Conservation (phyloP, 257 asterid genomes). For the Voacanga thouarsii region DNA sequence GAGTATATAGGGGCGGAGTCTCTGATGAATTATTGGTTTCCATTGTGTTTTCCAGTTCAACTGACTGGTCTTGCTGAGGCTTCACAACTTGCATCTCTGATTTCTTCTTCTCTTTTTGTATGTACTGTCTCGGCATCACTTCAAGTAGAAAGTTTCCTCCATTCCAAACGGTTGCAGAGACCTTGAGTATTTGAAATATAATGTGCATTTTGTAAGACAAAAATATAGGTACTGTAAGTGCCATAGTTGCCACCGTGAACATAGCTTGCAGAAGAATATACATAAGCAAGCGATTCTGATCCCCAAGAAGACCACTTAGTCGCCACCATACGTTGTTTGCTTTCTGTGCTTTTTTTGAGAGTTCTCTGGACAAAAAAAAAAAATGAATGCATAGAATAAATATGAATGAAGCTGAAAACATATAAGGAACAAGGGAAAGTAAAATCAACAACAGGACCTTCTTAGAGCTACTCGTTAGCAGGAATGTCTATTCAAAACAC, state of each 20-base stretch:
- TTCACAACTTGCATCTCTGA: constrained; percentile 47
- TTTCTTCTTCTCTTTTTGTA: constrained; percentile 77
- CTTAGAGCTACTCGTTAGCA: neutral
- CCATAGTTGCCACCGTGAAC: constrained; percentile 85
- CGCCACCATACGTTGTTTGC: constrained; percentile 97
- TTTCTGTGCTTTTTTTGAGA: constrained; percentile 89
- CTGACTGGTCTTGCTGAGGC: constrained; percentile 13
- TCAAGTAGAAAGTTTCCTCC: constrained; percentile 92
- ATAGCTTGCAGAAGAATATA: constrained; percentile 78
- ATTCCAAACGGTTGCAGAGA: constrained; percentile 85
- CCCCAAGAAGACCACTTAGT: constrained; percentile 86
- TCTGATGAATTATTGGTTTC: constrained; percentile 23
- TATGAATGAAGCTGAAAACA: neutral
- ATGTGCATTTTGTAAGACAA: constrained; percentile 67
- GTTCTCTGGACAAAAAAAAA: constrained; percentile 48
- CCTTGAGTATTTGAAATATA: constrained; percentile 77
- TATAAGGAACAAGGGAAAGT: neutral
- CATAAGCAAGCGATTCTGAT: constrained; percentile 87
- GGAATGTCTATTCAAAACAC: neutral
- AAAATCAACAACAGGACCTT: neutral
- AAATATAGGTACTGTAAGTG: constrained; percentile 86
- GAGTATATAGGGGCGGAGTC: constrained; percentile 20
- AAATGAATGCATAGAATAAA: constrained; percentile 5
- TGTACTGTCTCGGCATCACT: constrained; percentile 94
- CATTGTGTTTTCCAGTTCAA: constrained; percentile 12